A percentile compares a stretch with the other conserved stretches of the same genome.
phyloP scores from a whole-genome alignment of 306 rosid species.

The Mimosa pudica region DNA sequence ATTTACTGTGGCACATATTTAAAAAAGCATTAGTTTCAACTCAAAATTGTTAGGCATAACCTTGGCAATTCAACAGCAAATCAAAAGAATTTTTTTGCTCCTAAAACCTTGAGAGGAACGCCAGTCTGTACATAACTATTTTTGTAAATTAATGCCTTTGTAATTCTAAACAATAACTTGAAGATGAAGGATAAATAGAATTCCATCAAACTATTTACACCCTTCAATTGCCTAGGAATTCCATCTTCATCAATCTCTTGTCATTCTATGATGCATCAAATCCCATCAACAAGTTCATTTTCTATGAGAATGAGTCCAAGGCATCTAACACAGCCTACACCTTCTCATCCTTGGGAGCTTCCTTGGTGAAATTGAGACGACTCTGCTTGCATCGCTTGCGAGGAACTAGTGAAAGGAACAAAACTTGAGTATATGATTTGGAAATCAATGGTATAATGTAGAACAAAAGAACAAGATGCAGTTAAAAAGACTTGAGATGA shows the following conservation, averaged over 20 bases:
- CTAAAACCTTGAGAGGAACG: too few species aligned
- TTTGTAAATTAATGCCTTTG: conserved; percentile 25
- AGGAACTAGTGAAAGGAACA: conserved; percentile 42
- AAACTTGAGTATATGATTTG: conserved; percentile 7
- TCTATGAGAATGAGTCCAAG: not conserved
- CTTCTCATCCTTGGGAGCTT: conserved; percentile 51
- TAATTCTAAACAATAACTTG: conserved; percentile 8
- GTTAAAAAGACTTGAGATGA: not conserved
- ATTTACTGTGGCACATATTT: too few species aligned
- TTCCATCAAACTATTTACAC: not conserved
- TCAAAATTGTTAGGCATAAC: too few species aligned
- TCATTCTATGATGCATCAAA: conserved; percentile 7
- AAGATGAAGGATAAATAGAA: not conserved
- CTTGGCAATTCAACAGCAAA: too few species aligned
- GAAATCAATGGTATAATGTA: not conserved
- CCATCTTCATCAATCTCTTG: not conserved
- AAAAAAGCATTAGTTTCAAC: too few species aligned
- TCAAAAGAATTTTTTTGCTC: too few species aligned
- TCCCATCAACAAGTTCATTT: not conserved
- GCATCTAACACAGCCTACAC: conserved; percentile 50
- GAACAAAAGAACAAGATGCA: not conserved
- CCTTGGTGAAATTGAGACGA: conserved; percentile 54
- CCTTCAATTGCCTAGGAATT: conserved; percentile 1
- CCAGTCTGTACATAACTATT: not conserved
- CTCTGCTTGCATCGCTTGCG: conserved; percentile 63